Evolutionary conservation across 768 basidiomycete genomes (phyloP), one percentile per base, ranked within the genome.

Genomic region (Termitomyces sp.): DNA sequence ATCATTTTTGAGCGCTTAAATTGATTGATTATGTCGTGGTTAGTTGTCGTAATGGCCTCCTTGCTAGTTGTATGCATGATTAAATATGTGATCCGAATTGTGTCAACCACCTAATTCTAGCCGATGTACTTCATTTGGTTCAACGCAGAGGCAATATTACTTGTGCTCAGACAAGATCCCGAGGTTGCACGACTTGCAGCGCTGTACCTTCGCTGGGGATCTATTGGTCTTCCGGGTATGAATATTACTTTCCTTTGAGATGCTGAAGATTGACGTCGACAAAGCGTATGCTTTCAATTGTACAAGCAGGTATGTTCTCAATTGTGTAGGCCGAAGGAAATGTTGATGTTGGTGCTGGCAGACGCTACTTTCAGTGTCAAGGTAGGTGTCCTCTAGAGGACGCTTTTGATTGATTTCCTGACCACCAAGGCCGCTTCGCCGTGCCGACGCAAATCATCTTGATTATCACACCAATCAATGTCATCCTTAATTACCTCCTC

Each of bases 391-490:
- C 16, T 38, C 38, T 6, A 2, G 26, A 9, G 8, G 12, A 18
- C 42, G 8, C 14, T 44, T 40, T 32, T 42, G 0, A 7, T 7
- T 30, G 30, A 30, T 30, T 30, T 26, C 4, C 12, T 24, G 6
- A 20, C 33, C 20, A 49, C 12, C 33, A 45, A 87, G 87, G 90
- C 24, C 75, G 95, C 18, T 94, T 98, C 72, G 75, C 81, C 18
- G 81, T 94, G 3, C 96, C 97, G 0, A 95, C 94, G 0, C 83
- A 86, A 58, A 88, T 95, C 58, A 86, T 92, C 43, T 70, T 91
- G 57, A 73, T 90, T 22, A 83, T 94, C 16, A 92, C 95, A 0
- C 97, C 94, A 0, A 75, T 92, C 64, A 98, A 99, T 64, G 84
- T 83, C 2, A 57, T 90, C 9, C 76, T 96, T 14, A 96, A 94